A percentile compares a stretch with the other conserved stretches of the same genome.
Evolutionary conservation across 371 early-diverging fungal species (phyloP).

Genomic region (Rhizomucor miehei): DNA sequence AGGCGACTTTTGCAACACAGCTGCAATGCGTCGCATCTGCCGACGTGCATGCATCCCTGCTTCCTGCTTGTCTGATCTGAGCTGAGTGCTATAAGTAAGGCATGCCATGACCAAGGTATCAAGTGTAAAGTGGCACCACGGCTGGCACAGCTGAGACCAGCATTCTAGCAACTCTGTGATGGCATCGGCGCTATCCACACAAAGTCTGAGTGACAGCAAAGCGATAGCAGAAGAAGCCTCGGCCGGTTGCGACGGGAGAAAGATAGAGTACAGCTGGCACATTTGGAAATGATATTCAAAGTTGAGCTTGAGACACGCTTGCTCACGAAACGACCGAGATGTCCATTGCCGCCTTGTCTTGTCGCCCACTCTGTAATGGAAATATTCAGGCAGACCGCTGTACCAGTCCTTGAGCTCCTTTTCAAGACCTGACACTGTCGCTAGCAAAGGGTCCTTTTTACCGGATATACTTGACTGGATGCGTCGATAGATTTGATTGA

Average conservation of each 20-base stretch:
- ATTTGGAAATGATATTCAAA: conserved; percentile 49
- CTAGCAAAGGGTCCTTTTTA: conserved; percentile 32
- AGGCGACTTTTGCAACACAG: conserved; percentile 25
- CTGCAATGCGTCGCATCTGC: conserved; percentile 27
- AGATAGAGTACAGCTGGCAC: conserved; percentile 40
- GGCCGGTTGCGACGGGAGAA: conserved; percentile 20
- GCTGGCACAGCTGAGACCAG: conserved; percentile 34
- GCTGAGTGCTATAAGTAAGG: conserved; percentile 24
- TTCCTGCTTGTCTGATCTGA: conserved; percentile 4
- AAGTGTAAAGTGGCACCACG: conserved; percentile 51
- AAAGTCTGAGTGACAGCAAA: conserved; percentile 25
- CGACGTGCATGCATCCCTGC: conserved; percentile 13
- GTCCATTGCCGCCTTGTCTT: conserved; percentile 22
- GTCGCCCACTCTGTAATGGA: conserved; percentile 28
- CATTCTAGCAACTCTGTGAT: conserved; percentile 40
- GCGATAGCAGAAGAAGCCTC: conserved; percentile 21
- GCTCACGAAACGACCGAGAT: conserved; percentile 37
- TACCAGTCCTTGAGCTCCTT: conserved; percentile 42
- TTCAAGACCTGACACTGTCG: conserved; percentile 37
- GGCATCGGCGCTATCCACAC: conserved; percentile 30
- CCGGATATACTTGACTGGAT: conserved; percentile 29
- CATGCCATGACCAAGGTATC: conserved; percentile 42
- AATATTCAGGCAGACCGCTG: conserved; percentile 26
- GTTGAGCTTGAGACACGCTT: conserved; percentile 47
- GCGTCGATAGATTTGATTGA: conserved; percentile 38